Percentiles rank a stretch among this genome's conserved stretches.
Evolutionary conservation across 2,329 filamentous ascomycete species (phyloP).

Genomic region (Cercospora sojina): DNA sequence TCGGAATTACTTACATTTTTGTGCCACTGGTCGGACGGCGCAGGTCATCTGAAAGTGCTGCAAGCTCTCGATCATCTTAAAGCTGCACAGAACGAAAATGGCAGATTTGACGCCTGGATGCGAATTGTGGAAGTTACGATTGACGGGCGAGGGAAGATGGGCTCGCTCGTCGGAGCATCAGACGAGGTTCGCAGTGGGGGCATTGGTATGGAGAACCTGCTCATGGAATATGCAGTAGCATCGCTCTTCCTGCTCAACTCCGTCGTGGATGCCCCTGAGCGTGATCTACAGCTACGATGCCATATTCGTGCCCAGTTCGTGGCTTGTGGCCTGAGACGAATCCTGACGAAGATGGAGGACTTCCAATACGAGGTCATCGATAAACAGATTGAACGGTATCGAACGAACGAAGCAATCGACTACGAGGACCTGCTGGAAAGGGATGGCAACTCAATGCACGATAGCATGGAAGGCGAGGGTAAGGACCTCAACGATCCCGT

Average conservation of each 20-base stretch:
- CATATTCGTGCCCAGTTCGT: constrained; percentile 96
- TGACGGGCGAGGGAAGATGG: constrained; percentile 97
- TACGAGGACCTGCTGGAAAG: constrained; percentile 95
- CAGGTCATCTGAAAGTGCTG: constrained; percentile 89
- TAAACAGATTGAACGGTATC: constrained; percentile 94
- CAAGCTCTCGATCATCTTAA: constrained; percentile 93
- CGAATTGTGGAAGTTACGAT: constrained; percentile 95
- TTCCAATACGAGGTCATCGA: constrained; percentile 99
- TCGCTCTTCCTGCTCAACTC: constrained; percentile 95
- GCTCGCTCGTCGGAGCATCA: constrained; percentile 91
- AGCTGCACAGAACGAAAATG: constrained; percentile 82
- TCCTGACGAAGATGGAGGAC: constrained; percentile 93
- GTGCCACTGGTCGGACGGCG: constrained; percentile 86
- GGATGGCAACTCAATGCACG: constrained; percentile 86
- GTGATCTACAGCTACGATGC: constrained; percentile 84
- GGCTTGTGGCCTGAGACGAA: constrained; percentile 89
- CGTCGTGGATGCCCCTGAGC: constrained; percentile 86
- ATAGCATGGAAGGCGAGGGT: constrained; percentile 78
- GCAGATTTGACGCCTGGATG: constrained; percentile 98
- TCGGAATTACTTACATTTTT: constrained; percentile 96
- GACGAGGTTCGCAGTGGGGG: constrained; percentile 94
- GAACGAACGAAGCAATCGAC: constrained; percentile 92
- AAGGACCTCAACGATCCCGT: constrained; percentile 90
- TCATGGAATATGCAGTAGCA: constrained; percentile 98
- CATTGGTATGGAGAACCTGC: constrained; percentile 95